A percentile compares a stretch with the other conserved stretches of the same genome.
phyloP scores from a whole-genome alignment of 2,329 filamentous ascomycete genomes.

The Fusarium robinianum region DNA sequence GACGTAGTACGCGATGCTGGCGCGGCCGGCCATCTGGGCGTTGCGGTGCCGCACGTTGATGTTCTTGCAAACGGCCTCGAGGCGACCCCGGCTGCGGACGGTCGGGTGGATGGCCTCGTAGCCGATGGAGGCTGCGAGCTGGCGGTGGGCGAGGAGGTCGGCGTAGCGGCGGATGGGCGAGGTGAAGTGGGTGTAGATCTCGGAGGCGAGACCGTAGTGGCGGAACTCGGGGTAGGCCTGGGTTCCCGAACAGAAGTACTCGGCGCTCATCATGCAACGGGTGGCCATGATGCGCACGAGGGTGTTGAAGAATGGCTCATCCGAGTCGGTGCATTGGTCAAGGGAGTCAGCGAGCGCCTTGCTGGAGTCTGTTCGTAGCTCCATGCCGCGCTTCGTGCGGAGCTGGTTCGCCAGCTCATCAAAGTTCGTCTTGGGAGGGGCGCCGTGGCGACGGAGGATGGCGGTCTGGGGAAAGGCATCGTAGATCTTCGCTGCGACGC shows the following conservation, averaged over 20 bases:
- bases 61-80: constrained; percentile 95
- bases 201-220: constrained; percentile 93
- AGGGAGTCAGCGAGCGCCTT: constrained; percentile 93
- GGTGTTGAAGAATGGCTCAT: constrained; percentile 97
- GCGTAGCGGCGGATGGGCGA: constrained; percentile 96
- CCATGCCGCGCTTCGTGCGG: constrained; percentile 80
- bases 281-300: constrained; percentile 96
- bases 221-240: constrained; percentile 93
- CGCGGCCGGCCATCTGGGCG: constrained; percentile 91
- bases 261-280: constrained; percentile 98
- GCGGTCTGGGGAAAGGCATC: constrained; percentile 93
- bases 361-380: constrained; percentile 82
- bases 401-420: constrained; percentile 92
- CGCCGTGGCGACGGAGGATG: constrained; percentile 86
- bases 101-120: constrained; percentile 86
- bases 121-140: constrained; percentile 92
- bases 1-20: constrained; percentile 96
- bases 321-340: constrained; percentile 77
- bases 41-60: constrained; percentile 98
- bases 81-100: constrained; percentile 78
- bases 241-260: constrained; percentile 96
- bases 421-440: constrained; percentile 94
- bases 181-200: constrained; percentile 99
- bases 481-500: constrained; percentile 88
- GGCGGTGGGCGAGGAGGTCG: constrained; percentile 91